phyloP scores from a whole-genome alignment of 1,284 basidiomycete species.

The Trametes hirsuta region DNA sequence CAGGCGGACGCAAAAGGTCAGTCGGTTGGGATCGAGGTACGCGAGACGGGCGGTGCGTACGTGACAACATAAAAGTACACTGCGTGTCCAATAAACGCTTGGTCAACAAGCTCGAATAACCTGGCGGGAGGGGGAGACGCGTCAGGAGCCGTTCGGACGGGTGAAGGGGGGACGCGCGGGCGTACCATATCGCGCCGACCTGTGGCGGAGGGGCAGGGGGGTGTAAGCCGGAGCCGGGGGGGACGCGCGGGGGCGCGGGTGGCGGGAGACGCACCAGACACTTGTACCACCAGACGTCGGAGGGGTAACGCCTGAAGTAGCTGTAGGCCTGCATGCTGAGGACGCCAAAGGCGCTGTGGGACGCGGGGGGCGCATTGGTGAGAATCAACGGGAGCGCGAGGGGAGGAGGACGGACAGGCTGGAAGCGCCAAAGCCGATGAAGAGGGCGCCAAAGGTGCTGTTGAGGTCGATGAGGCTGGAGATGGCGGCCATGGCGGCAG shows the following conservation, averaged over 20 bases:
- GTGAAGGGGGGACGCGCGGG: neutral
- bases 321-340: conserved; percentile 54
- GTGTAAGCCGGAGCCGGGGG: neutral
- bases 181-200: conserved; percentile 52
- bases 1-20: neutral
- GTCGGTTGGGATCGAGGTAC: neutral
- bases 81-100: conserved; percentile 56
- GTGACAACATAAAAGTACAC: conserved; percentile 54
- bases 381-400: neutral
- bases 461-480: conserved; percentile 37
- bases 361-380: neutral
- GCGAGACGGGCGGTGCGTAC: conserved; percentile 11
- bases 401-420: conserved; percentile 34
- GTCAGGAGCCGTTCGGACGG: neutral
- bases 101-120: conserved; percentile 54
- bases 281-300: conserved; percentile 57
- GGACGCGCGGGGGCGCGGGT: neutral
- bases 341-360: conserved; percentile 49
- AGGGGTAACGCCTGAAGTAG: conserved; percentile 62
- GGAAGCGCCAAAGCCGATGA: conserved; percentile 59
- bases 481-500: conserved; percentile 15
- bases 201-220: conserved; percentile 22
- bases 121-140: conserved; percentile 34
- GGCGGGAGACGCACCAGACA: conserved; percentile 46
- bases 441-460: conserved; percentile 62